Evolutionary conservation across 768 basidiomycete species (phyloP), one percentile per base, ranked within the genome.

Genomic region (Punctularia strigosozonata): DNA sequence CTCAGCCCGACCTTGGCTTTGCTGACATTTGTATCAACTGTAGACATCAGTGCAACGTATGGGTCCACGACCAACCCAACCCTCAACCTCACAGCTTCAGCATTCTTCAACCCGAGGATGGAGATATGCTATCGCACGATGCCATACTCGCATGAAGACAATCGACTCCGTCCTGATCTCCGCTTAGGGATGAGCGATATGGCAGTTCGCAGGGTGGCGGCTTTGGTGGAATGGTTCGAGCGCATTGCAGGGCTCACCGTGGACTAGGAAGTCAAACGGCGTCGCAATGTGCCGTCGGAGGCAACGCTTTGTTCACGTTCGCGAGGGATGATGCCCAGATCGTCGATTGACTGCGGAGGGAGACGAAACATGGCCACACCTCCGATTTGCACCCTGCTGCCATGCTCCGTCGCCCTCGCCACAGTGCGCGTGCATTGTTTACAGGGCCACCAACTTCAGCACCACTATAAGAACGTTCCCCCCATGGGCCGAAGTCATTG

Each of bases 41-140:
- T 36, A 82, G 80, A 77, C 52, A 66, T 83, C 10, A 62, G 60
- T 31, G 69, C 68, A 2, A 53, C 61, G 6, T 69, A 62, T 50
- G 68, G 74, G 43, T 50, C 63, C 2, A 49, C 55, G 7, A 55
- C 20, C 26, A 36, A 25, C 30, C 22, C 42, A 19, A 47, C 37
- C 17, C 40, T 34, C 20, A 33, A 64, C 1, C 63, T 87, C 20
- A 74, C 76, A 0, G 85, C 83, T 0, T 87, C 85, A 1, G 75
- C 79, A 10, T 69, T 74, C 46, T 66, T 77, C 19, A 73, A 69
- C 34, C 79, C 83, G 1, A 60, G 54, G 37, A 52, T 75, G 34
- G 66, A 77, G 45, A 77, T 88, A 13, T 89, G 86, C 52, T 89
- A 80, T 57, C 75, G 86, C 15, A 79, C 82, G 5, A 71, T 88